Conservation (phyloP, 2,329 filamentous ascomycete genomes). For the Septoria linicola region DNA sequence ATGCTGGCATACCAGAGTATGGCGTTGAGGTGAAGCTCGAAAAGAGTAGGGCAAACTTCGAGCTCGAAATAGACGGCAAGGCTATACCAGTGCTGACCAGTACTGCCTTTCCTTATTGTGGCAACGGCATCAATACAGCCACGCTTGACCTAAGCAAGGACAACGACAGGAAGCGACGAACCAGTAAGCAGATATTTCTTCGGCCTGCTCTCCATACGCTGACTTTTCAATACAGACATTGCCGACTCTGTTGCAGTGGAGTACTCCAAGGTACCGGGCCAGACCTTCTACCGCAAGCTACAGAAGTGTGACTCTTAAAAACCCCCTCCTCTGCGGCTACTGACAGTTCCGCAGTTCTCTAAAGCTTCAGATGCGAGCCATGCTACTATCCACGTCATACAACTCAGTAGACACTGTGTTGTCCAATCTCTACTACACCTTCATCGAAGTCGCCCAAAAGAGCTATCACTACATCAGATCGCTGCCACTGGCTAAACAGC, state of each 20-base stretch:
- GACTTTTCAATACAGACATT: conserved; percentile 45
- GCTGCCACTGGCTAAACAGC: conserved; percentile 58
- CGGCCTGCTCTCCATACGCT: conserved; percentile 22
- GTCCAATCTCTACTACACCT: conserved; percentile 71
- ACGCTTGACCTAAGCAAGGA: conserved; percentile 76
- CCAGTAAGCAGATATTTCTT: conserved; percentile 46
- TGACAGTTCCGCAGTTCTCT: conserved; percentile 54
- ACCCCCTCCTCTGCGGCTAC: neutral
- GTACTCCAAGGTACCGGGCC: conserved; percentile 67
- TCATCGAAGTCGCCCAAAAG: conserved; percentile 76
- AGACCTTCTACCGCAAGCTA: conserved; percentile 76
- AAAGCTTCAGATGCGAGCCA: conserved; percentile 79
- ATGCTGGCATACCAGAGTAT: conserved; percentile 72
- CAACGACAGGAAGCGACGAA: conserved; percentile 52
- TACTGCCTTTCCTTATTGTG: conserved; percentile 84
- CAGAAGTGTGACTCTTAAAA: conserved; percentile 51
- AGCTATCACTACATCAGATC: conserved; percentile 61
- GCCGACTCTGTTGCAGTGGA: conserved; percentile 79
- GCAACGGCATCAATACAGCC: conserved; percentile 69
- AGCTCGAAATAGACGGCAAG: conserved; percentile 56
- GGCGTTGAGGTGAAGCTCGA: conserved; percentile 72
- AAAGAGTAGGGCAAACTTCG: conserved; percentile 87
- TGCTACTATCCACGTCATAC: conserved; percentile 78
- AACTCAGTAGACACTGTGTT: conserved; percentile 70
- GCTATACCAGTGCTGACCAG: conserved; percentile 49